These are phyloP conservation scores for Geotrichum armillariae DNA, from an alignment of 1,139 yeast species.

Conservation along the genomic window DNA sequence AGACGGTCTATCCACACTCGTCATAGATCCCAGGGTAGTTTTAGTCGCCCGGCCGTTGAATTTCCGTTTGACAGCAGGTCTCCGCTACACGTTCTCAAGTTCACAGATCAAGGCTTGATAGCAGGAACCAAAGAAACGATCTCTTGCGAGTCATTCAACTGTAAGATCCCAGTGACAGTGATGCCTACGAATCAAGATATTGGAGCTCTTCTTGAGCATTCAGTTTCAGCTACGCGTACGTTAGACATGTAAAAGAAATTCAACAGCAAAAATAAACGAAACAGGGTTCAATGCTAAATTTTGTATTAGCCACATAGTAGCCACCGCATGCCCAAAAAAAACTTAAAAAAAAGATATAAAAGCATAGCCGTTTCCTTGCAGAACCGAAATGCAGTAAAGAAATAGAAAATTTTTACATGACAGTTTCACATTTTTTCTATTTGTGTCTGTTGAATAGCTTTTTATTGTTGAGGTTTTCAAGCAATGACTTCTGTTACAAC, in stretches of 20 bases:
- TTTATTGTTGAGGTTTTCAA: too few relatives aligned
- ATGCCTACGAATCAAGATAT: conserved; percentile 37
- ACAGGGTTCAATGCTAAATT: too few relatives aligned
- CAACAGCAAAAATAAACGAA: too few relatives aligned
- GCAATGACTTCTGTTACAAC: conserved; percentile 7
- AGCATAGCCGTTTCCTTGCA: too few relatives aligned
- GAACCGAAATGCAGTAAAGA: too few relatives aligned
- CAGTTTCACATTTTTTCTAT: too few relatives aligned
- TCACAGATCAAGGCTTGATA: conserved; percentile 27
- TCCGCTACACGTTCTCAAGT: conserved; percentile 18
- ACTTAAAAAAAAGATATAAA: too few relatives aligned
- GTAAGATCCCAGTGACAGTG: conserved; percentile 38
- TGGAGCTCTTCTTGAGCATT: conserved; percentile 32
- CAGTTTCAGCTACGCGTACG: conserved; percentile 19
- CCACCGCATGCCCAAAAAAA: too few relatives aligned
- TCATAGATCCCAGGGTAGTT: not conserved
- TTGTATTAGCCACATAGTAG: too few relatives aligned
- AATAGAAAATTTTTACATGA: too few relatives aligned
- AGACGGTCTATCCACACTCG: not conserved
- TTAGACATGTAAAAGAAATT: conserved; percentile 11
- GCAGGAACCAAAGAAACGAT: conserved; percentile 32
- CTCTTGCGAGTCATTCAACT: conserved; percentile 35
- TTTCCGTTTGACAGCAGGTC: conserved; percentile 17
- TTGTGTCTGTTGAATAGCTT: too few relatives aligned
- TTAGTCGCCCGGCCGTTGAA: not conserved